phyloP scores from a whole-genome alignment of 805 yeast genomes.

The Yarrowia keelungensis region DNA sequence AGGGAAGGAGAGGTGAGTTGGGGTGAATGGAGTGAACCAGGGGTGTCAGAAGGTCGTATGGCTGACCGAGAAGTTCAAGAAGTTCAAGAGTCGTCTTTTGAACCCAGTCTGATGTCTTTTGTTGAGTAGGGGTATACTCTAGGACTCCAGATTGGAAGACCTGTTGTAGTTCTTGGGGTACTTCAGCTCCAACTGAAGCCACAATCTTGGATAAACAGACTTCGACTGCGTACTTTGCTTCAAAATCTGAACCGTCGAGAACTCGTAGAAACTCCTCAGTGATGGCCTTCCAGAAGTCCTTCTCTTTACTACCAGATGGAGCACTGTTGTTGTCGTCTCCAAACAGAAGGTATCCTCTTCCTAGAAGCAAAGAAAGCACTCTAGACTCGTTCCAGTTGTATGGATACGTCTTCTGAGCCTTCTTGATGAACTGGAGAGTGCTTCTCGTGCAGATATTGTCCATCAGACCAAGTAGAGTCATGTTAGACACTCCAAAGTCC shows the following conservation, averaged over 20 bases:
- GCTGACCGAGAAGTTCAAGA: neutral
- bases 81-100: neutral
- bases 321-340: neutral
- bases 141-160: neutral
- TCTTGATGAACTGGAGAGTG: neutral
- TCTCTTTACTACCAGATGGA: neutral
- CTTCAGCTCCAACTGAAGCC: neutral
- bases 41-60: neutral
- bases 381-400: constrained; percentile 9
- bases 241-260: neutral
- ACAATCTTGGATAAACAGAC: neutral
- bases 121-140: neutral
- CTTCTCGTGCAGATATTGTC: neutral
- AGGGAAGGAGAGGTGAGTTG: neutral
- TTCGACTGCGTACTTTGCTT: neutral
- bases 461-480: neutral
- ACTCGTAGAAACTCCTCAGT: neutral
- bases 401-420: neutral
- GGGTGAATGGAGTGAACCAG: too few species aligned
- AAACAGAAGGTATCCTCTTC: constrained; percentile 1
- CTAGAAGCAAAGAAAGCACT: constrained; percentile 1
- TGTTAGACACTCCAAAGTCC: neutral
- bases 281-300: constrained; percentile 2
- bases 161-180: neutral
- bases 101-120: neutral